Evolutionary conservation across 768 basidiomycete species (phyloP).

Genomic region (Amanita muscaria): DNA sequence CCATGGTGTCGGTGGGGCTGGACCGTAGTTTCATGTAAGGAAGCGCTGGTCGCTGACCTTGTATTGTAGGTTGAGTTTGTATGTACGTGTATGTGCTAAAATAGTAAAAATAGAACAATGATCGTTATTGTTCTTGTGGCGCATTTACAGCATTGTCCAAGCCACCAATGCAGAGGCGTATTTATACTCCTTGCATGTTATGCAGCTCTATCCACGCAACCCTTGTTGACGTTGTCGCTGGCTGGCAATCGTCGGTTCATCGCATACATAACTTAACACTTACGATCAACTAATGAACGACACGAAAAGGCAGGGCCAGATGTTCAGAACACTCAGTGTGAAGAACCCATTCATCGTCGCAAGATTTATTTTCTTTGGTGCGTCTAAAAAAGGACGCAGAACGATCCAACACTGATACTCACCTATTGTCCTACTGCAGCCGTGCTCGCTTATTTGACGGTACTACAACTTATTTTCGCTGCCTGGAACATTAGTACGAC

Average conservation of each 20-base stretch:
- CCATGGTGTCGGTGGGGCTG: background rate
- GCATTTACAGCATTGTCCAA: too few species aligned
- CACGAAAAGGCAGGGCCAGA: background rate
- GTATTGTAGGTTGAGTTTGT: background rate
- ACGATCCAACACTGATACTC: too few species aligned
- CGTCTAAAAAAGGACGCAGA: too few species aligned
- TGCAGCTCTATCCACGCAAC: background rate
- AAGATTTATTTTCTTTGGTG: conserved; percentile 52
- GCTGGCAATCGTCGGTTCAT: background rate
- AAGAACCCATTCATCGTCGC: conserved; percentile 46
- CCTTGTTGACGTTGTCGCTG: background rate
- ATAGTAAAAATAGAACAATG: too few species aligned
- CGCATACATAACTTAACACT: background rate
- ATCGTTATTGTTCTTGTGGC: too few species aligned
- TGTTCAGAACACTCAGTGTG: conserved; percentile 19
- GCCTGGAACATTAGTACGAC: conserved; percentile 44
- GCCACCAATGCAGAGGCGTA: too few species aligned
- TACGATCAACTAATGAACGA: conserved; percentile 7
- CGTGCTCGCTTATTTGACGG: conserved; percentile 41
- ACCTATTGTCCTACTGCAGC: background rate
- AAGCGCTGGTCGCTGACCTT: background rate
- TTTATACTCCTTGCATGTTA: too few species aligned
- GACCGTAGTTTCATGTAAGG: background rate
- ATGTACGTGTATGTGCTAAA: too few species aligned
- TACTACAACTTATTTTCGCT: conserved; percentile 46